Conservation (phyloP, 768 basidiomycete genomes). For the Pleurotus sapidus region DNA sequence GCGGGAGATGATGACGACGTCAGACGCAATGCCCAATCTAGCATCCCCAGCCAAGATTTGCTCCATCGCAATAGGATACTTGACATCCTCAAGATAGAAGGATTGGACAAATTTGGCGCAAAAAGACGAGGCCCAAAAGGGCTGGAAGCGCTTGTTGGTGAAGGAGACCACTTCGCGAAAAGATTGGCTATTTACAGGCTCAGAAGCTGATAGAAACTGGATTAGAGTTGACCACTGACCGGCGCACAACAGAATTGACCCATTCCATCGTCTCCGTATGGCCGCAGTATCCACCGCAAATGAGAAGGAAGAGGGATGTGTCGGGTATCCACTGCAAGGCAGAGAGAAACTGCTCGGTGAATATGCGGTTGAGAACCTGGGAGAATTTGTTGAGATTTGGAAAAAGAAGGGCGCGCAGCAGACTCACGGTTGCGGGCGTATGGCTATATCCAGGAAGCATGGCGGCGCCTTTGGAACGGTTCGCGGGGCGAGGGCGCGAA, state of each 20-base stretch:
- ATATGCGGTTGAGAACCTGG: neutral
- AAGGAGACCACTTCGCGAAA: neutral
- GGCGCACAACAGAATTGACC: neutral
- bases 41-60: neutral
- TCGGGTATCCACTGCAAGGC: neutral
- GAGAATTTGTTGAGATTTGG: neutral
- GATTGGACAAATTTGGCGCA: neutral
- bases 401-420: too few relatives aligned
- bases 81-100: neutral
- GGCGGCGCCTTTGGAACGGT: too few relatives aligned
- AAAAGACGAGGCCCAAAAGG: neutral
- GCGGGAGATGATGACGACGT: too few relatives aligned
- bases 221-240: neutral
- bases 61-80: neutral
- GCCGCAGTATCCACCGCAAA: neutral
- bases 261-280: neutral
- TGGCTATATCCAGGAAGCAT: too few relatives aligned
- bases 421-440: too few relatives aligned
- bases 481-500: neutral
- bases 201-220: too few relatives aligned
- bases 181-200: neutral
- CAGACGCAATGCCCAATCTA: neutral
- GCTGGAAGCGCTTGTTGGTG: neutral
- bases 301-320: neutral
- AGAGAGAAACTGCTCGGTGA: neutral